These are phyloP conservation scores for Pythium graminicola DNA, from an alignment of 352 stramenopile genomes.

Conservation along the genomic window DNA sequence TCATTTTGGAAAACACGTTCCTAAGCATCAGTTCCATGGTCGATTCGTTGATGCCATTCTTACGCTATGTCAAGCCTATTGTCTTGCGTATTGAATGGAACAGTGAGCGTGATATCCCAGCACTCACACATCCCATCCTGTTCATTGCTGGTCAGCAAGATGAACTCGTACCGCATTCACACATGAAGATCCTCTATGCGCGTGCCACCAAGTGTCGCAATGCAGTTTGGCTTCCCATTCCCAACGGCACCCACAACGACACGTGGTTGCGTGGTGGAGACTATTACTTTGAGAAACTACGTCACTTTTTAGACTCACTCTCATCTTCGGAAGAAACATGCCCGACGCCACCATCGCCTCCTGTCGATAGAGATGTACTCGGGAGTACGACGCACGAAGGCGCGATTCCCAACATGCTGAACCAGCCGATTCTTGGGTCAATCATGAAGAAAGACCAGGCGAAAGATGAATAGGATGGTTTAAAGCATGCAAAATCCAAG, in stretches of 20 bases:
- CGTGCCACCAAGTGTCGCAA: constrained; percentile 48
- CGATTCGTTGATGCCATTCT: constrained; percentile 88
- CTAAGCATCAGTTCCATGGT: constrained; percentile 91
- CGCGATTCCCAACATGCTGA: constrained; percentile 62
- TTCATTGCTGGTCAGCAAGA: constrained; percentile 89
- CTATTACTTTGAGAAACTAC: constrained; percentile 77
- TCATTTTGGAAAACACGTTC: constrained; percentile 96
- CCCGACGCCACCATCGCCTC: constrained; percentile 13
- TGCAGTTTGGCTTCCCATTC: constrained; percentile 67
- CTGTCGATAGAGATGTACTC: neutral
- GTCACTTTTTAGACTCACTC: constrained; percentile 56
- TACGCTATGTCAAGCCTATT: constrained; percentile 86
- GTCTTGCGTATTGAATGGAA: constrained; percentile 91
- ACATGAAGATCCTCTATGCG: constrained; percentile 81
- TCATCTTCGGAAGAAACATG: constrained; percentile 14
- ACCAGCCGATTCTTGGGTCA: constrained; percentile 47
- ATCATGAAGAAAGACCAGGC: constrained; percentile 22
- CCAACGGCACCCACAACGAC: constrained; percentile 93
- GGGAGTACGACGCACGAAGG: constrained; percentile 31
- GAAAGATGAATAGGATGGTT: constrained; percentile 14
- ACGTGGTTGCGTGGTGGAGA: constrained; percentile 88
- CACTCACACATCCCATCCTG: constrained; percentile 77
- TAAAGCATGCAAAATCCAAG: too few relatives aligned
- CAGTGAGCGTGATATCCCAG: constrained; percentile 52
- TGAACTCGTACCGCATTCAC: constrained; percentile 87